Percentiles rank a stretch among this genome's conserved stretches.
phyloP scores from a whole-genome alignment of 495 filamentous ascomycete genomes.

The Talaromyces proteolyticus region DNA sequence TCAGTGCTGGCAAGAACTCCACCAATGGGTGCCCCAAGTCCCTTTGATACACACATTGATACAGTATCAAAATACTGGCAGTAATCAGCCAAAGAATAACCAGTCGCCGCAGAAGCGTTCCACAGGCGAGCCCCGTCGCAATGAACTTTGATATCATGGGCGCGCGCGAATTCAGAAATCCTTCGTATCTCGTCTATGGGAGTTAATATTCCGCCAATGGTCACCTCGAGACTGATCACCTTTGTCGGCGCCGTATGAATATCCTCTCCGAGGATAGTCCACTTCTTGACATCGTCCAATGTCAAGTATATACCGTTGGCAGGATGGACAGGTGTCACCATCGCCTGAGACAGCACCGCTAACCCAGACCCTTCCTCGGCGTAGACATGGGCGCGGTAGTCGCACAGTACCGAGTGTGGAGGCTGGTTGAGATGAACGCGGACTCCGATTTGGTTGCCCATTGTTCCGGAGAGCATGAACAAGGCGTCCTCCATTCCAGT shows the following conservation, averaged over 20 bases:
- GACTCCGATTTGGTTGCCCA: slow-evolving; percentile 76
- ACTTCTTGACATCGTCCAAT: slow-evolving; percentile 57
- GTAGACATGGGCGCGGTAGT: slow-evolving; percentile 61
- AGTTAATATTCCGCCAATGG: slow-evolving; percentile 22
- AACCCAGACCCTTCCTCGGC: slow-evolving; percentile 70
- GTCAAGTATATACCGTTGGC: slow-evolving; percentile 62
- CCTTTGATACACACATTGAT: slow-evolving; percentile 20
- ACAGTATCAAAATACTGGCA: slow-evolving; percentile 20
- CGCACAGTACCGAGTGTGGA: slow-evolving; percentile 65
- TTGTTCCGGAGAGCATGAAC: slow-evolving; percentile 75
- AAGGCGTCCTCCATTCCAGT: slow-evolving; percentile 63
- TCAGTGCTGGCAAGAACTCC: slow-evolving; percentile 13
- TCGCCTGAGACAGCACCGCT: slow-evolving; percentile 52
- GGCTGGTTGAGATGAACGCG: slow-evolving; percentile 63
- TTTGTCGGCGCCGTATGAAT: slow-evolving; percentile 27
- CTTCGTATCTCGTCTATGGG: slow-evolving; percentile 22
- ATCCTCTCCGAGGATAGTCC: slow-evolving; percentile 26
- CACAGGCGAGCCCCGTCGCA: slow-evolving; percentile 29
- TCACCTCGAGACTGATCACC: slow-evolving; percentile 28
- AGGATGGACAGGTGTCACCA: slow-evolving; percentile 52
- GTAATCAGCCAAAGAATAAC: slow-evolving; percentile 12
- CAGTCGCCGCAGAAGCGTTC: slow-evolving; percentile 20
- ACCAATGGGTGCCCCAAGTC: slow-evolving; percentile 20
- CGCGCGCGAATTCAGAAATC: slow-evolving; percentile 23
- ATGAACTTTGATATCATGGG: slow-evolving; percentile 24